Conservation (phyloP, 257 asterid genomes). For the Catharanthus roseus region DNA sequence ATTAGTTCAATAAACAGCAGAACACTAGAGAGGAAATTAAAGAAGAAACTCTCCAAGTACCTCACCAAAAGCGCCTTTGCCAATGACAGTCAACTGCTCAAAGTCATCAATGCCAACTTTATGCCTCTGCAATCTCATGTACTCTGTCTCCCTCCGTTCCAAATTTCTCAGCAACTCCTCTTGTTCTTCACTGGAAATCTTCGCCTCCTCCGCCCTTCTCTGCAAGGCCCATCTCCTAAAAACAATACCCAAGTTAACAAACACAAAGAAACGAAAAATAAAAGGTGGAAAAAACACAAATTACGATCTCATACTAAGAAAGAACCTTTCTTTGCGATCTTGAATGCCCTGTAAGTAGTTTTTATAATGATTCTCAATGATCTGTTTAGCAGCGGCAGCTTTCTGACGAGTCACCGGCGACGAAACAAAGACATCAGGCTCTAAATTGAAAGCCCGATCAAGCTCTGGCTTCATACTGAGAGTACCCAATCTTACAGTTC, state of each 20-base stretch:
- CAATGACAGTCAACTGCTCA: conserved; percentile 80
- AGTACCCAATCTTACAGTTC: conserved; percentile 43
- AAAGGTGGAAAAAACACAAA: background rate
- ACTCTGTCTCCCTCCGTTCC: conserved; percentile 91
- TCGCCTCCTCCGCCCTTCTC: conserved; percentile 79
- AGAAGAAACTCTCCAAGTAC: conserved; percentile 20
- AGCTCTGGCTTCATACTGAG: conserved; percentile 31
- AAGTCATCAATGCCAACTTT: conserved; percentile 97
- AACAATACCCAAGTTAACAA: background rate
- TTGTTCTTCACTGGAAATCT: conserved; percentile 78
- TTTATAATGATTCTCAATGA: conserved; percentile 95
- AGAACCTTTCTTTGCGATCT: conserved; percentile 89
- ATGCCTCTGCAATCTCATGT: conserved; percentile 97
- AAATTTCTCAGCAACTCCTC: conserved; percentile 82
- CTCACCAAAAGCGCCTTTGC: conserved; percentile 97
- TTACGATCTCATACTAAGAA: background rate
- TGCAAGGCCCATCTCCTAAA: conserved; percentile 85
- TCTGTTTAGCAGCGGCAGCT: conserved; percentile 89
- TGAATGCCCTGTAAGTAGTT: conserved; percentile 83
- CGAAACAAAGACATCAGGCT: conserved; percentile 73
- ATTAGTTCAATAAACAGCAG: background rate
- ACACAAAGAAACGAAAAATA: background rate
- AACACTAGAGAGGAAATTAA: background rate
- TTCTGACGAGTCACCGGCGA: conserved; percentile 95
- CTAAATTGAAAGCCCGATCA: conserved; percentile 45